Percentiles rank a stretch among this genome's conserved stretches.
Evolutionary conservation across 768 basidiomycete species (phyloP).

Genomic region (Mycena galericulata): DNA sequence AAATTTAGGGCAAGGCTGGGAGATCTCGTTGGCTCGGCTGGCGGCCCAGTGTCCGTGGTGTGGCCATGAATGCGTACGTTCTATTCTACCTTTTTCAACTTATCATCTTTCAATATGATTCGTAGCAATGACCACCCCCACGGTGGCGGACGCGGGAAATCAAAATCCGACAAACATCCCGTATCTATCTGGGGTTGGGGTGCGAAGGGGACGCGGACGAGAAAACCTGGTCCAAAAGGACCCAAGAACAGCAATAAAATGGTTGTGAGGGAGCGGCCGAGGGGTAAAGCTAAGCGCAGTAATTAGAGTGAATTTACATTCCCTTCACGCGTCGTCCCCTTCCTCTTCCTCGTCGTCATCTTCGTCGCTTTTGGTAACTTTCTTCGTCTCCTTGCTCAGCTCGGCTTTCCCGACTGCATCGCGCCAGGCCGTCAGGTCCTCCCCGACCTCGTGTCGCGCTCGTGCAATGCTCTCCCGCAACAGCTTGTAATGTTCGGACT

Average conservation of each 20-base stretch:
- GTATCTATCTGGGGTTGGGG: constrained; percentile 94
- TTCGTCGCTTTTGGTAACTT: constrained; percentile 51
- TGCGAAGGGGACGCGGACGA: constrained; percentile 92
- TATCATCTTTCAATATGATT: constrained; percentile 1
- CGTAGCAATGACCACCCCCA: constrained; percentile 90
- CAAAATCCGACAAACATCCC: constrained; percentile 95
- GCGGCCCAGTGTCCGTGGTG: constrained; percentile 89
- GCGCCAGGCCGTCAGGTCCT: constrained; percentile 80
- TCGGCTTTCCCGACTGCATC: constrained; percentile 78
- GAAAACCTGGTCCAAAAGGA: constrained; percentile 91
- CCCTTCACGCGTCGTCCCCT: constrained; percentile 52
- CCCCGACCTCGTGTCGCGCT: constrained; percentile 68
- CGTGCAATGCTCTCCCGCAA: constrained; percentile 62
- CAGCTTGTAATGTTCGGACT: constrained; percentile 59
- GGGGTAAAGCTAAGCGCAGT: constrained; percentile 70
- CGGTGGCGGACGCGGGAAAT: constrained; percentile 98
- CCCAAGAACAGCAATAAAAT: constrained; percentile 92
- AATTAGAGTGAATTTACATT: constrained; percentile 44
- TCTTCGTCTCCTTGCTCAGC: constrained; percentile 66
- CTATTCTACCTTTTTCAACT: constrained; percentile 26
- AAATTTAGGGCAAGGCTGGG: constrained; percentile 92
- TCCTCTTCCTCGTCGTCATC: constrained; percentile 62
- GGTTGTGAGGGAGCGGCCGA: constrained; percentile 87
- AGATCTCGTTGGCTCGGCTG: constrained; percentile 88
- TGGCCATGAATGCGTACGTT: constrained; percentile 95